These are phyloP conservation scores for Colletotrichum camelliae DNA, from an alignment of 2,329 filamentous ascomycete species.

Conservation along the genomic window DNA sequence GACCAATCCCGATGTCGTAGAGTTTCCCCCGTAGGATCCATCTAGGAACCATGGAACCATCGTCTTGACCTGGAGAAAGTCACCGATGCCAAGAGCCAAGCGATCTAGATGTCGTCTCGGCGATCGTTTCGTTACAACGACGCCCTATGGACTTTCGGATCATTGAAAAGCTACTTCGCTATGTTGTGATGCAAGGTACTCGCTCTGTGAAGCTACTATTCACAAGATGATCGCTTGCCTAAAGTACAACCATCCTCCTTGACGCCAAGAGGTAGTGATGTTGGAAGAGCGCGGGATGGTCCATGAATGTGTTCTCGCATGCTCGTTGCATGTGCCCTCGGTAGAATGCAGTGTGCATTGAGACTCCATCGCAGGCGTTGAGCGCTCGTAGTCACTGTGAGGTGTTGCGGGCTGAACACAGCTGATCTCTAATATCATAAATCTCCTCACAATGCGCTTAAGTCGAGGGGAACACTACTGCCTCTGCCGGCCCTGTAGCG, in stretches of 20 bases:
- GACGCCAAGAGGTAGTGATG: not conserved
- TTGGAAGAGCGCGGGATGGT: not conserved
- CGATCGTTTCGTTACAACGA: slow-evolving; percentile 8
- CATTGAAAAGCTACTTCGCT: not conserved
- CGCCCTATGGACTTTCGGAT: not conserved
- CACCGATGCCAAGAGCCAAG: not conserved
- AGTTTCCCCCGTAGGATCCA: not conserved
- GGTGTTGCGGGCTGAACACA: not conserved
- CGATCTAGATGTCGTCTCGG: slow-evolving; percentile 1
- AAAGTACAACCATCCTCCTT: not conserved
- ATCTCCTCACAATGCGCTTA: slow-evolving; percentile 58
- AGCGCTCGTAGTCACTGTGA: not conserved
- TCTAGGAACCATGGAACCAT: not conserved
- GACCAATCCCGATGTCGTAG: not conserved
- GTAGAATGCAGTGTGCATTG: not conserved
- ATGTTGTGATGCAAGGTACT: not conserved
- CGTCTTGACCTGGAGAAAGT: not conserved
- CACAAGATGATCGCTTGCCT: not conserved
- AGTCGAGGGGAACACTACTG: slow-evolving; percentile 90
- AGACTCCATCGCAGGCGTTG: not conserved
- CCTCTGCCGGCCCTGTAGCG: slow-evolving; percentile 90
- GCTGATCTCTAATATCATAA: not conserved
- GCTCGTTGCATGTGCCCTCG: not conserved
- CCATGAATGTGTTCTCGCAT: not conserved
- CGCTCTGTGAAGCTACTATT: not conserved